Percentiles rank a stretch among this genome's conserved stretches.
Conservation (phyloP, 345 rosid genomes). For the Eucalyptus regnans region DNA sequence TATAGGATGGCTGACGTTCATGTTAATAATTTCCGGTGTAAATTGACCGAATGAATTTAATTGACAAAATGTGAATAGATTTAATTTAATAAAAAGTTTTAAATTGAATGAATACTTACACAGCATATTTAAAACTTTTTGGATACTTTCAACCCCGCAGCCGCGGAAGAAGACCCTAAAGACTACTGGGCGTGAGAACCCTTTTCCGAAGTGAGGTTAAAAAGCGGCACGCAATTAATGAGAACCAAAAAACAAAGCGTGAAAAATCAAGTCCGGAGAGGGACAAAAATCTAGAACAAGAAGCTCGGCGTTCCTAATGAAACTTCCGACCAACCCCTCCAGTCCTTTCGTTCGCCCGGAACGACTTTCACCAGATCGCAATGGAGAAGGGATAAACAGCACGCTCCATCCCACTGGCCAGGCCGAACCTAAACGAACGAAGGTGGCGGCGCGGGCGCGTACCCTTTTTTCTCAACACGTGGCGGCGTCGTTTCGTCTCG, state of each 20-base stretch:
- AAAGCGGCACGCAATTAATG: background rate
- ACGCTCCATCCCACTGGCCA: background rate
- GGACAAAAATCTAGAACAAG: background rate
- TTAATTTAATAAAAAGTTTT: too few species aligned
- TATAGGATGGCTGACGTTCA: rapidly evolving
- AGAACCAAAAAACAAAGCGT: background rate
- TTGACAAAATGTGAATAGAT: too few species aligned
- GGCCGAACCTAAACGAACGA: background rate
- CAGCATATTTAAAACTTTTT: too few species aligned
- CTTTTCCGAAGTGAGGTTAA: background rate
- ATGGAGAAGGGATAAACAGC: background rate
- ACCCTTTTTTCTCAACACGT: background rate
- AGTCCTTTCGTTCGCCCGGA: background rate
- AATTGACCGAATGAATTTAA: rapidly evolving
- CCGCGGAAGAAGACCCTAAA: background rate
- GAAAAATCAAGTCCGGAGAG: background rate
- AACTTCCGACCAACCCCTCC: background rate
- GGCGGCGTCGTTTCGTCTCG: background rate
- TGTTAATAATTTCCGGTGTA: rapidly evolving
- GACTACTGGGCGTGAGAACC: background rate
- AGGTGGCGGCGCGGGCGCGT: background rate
- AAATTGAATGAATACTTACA: too few species aligned
- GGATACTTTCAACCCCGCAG: too few species aligned
- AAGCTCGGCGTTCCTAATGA: background rate
- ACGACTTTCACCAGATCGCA: background rate